Percentiles rank a stretch among this genome's conserved stretches.
These are phyloP conservation scores for Amylocarpus encephaloides DNA, from an alignment of 2,329 filamentous ascomycete genomes.

Conservation along the genomic window DNA sequence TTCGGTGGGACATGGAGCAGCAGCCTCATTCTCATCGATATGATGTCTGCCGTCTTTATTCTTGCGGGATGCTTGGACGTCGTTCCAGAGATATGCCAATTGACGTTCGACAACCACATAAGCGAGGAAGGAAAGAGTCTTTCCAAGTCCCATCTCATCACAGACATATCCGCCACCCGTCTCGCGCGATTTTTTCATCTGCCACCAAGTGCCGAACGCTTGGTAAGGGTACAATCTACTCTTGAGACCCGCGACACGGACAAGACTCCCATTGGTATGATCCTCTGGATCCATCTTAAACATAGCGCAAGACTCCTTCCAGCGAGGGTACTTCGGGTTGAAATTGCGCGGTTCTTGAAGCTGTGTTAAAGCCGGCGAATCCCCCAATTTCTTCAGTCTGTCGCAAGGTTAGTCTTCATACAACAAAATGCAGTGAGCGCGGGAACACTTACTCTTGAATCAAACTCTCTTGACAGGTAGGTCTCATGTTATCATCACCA, in stretches of 20 bases:
- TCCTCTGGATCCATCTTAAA: conserved; percentile 15
- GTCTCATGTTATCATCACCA: too few species aligned
- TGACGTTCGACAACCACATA: conserved; percentile 33
- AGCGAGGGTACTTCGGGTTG: neutral
- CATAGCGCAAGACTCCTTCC: conserved; percentile 16
- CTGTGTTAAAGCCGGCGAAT: conserved; percentile 9
- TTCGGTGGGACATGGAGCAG: neutral
- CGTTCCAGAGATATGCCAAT: conserved; percentile 11
- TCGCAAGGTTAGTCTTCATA: too few species aligned
- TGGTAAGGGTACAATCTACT: conserved; percentile 21
- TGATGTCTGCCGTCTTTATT: conserved; percentile 6
- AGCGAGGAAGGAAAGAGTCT: conserved; percentile 43
- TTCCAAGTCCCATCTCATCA: conserved; percentile 54
- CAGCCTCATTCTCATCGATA: neutral
- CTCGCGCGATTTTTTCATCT: conserved; percentile 34
- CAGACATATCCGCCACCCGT: conserved; percentile 54
- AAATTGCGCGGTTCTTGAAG: neutral
- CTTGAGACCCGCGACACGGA: conserved; percentile 16
- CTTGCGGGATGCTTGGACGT: conserved; percentile 2
- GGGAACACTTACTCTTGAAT: conserved; percentile 1
- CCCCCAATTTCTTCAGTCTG: conserved; percentile 15
- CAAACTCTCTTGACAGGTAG: neutral
- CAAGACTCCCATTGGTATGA: conserved; percentile 4
- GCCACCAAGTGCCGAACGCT: conserved; percentile 20
- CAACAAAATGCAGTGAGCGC: too few species aligned